These are phyloP conservation scores for Pseudocercospora cruenta DNA, from an alignment of 2,329 filamentous ascomycete species.

Conservation along the genomic window DNA sequence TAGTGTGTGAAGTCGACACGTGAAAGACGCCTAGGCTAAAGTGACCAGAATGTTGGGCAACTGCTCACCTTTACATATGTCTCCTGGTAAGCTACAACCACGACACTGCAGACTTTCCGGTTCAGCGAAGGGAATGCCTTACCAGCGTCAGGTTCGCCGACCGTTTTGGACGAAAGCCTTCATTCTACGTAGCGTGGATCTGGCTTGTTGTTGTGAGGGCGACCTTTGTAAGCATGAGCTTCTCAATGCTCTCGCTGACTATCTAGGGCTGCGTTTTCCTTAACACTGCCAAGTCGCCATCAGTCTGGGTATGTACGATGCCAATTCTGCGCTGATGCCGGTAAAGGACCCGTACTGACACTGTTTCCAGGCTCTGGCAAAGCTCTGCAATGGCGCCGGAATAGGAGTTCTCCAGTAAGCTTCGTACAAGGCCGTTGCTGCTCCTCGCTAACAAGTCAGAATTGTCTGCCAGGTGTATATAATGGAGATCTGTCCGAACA, in stretches of 20 bases:
- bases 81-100: neutral
- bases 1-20: neutral
- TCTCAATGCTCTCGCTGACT: neutral
- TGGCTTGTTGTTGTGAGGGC: constrained; percentile 9
- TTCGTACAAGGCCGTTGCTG: neutral
- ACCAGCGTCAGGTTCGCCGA: constrained; percentile 10
- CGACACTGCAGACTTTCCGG: neutral
- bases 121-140: neutral
- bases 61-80: constrained; percentile 14
- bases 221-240: neutral
- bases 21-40: neutral
- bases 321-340: neutral
- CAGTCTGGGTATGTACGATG: neutral
- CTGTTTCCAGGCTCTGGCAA: neutral
- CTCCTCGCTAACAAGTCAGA: neutral
- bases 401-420: constrained; percentile 11
- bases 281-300: constrained; percentile 12
- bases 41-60: constrained; percentile 9
- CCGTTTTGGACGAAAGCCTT: constrained; percentile 11
- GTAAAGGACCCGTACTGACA: neutral
- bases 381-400: constrained; percentile 12
- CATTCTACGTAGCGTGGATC: constrained; percentile 12
- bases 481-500: constrained; percentile 13
- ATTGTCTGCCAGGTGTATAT: constrained; percentile 14
- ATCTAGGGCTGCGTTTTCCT: constrained; percentile 8